Evolutionary conservation across 148 eudicot species (phyloP), one percentile per base, ranked within the genome.

Genomic region (Chenopodium formosanum): DNA sequence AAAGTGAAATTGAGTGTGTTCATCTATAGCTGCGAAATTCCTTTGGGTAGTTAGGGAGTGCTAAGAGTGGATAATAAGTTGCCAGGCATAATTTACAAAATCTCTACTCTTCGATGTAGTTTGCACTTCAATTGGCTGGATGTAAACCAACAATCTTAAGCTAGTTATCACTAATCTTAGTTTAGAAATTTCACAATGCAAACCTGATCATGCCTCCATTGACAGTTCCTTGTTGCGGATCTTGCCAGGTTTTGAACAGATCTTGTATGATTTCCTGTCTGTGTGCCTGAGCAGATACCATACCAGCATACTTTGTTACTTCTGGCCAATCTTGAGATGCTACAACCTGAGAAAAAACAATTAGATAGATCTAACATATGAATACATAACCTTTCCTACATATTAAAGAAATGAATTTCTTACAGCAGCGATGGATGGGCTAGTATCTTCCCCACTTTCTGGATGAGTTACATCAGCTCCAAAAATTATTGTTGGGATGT

Each of bases 391-490:
- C 34, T 44, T 25, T n/a, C 64, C 72, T 60, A 40, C 69, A 13
- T 47, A 70, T 16, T 22, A 52, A 66, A n/a, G 16, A 23, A 5
- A 25, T 62, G 7, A 16, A 52, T 14, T 77, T 72, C 91, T 83
- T 90, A 94, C 97, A 81, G 97, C 97, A 76, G 97, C 97, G 77
- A 94, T 94, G 50, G 98, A 94, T 78, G 98, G 98, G 72, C 94
- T 94, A 10, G 89, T 89, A 60, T 94, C 98, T 85, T 94, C 98
- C 85, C 97, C 97, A 23, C 84, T 84, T 81, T 93, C 94, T 0
- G 98, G 97, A 76, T 94, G 98, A 81, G 98, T 94, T 1, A 94
- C 98, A 88, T 94, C 98, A 80, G 98, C 98, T 53, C 98, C 98
- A 84, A 94, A 94, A 68, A 94, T 91, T 66, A 94, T 94, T 9